phyloP scores from a whole-genome alignment of 305 asterid genomes.

The Salvia sclarea region DNA sequence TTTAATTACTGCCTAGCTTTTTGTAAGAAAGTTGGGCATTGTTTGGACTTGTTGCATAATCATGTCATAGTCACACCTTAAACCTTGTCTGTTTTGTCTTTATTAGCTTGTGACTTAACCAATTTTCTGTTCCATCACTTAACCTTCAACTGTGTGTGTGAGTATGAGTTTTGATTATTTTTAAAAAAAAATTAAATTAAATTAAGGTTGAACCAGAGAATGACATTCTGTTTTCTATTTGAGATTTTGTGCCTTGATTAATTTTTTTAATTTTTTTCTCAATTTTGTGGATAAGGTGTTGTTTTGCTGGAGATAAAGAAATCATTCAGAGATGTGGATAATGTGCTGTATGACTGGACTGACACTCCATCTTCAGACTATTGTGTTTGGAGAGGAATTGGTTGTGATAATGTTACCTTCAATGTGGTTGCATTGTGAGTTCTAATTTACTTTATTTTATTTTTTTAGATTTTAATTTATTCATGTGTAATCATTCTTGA shows the following conservation, averaged over 20 bases:
- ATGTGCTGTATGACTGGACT: constrained; percentile 96
- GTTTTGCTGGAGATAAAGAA: constrained; percentile 87
- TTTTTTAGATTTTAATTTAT: background rate
- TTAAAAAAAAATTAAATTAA: no score
- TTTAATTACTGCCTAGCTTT: constrained; percentile 39
- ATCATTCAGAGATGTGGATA: constrained; percentile 86
- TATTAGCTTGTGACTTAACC: constrained; percentile 14
- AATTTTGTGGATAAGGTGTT: constrained; percentile 47
- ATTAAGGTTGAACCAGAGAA: background rate
- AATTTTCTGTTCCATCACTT: constrained; percentile 17
- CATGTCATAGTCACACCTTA: constrained; percentile 39
- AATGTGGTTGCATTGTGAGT: constrained; percentile 80
- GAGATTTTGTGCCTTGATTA: background rate
- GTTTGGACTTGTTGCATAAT: constrained; percentile 40
- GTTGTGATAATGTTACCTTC: constrained; percentile 91
- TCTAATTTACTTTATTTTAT: background rate
- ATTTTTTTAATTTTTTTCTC: background rate
- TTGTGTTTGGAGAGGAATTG: constrained; percentile 91
- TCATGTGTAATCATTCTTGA: constrained; percentile 10
- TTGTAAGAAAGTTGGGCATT: constrained; percentile 34
- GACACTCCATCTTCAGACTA: constrained; percentile 82
- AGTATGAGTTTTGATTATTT: background rate
- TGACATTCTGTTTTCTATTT: background rate
- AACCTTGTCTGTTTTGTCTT: constrained; percentile 32
- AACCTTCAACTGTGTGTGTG: constrained; percentile 8